phyloP scores from a whole-genome alignment of 2,329 filamentous ascomycete species.

The Venturia aucupariae region DNA sequence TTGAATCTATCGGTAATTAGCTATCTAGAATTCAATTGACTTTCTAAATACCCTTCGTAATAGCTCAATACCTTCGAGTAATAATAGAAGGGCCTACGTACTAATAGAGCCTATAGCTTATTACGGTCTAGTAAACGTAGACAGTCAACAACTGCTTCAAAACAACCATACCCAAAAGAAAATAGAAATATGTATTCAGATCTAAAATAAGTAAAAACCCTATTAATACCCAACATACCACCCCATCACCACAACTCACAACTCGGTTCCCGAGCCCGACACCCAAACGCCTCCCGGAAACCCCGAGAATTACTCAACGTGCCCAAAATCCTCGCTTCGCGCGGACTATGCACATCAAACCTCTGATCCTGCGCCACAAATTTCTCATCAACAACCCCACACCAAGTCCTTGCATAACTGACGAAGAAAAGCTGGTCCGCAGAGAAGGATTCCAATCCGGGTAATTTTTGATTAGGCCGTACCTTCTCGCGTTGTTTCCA shows the following conservation, averaged over 20 bases:
- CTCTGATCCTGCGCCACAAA: neutral
- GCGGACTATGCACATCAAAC: conserved; percentile 37
- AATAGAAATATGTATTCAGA: too few species aligned
- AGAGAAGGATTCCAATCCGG: conserved; percentile 50
- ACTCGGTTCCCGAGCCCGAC: conserved; percentile 54
- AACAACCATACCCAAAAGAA: too few species aligned
- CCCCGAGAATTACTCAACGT: conserved; percentile 58
- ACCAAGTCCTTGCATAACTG: conserved; percentile 56
- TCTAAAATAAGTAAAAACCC: neutral
- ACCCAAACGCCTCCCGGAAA: conserved; percentile 61
- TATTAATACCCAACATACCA: too few species aligned
- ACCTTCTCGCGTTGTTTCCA: conserved; percentile 51
- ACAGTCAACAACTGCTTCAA: too few species aligned
- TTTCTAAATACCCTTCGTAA: too few species aligned
- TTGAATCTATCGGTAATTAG: too few species aligned
- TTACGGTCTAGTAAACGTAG: too few species aligned
- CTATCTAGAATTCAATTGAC: too few species aligned
- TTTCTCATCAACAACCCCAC: conserved; percentile 42
- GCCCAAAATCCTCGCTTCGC: conserved; percentile 47
- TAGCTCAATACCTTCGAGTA: too few species aligned
- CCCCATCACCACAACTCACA: conserved; percentile 56
- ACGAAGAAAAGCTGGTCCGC: conserved; percentile 64
- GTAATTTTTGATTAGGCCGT: conserved; percentile 18
- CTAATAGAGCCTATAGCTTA: too few species aligned
- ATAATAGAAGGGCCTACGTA: too few species aligned